These are phyloP conservation scores for Xerocomus potaroensis DNA, from an alignment of 768 basidiomycete genomes.

Conservation along the genomic window DNA sequence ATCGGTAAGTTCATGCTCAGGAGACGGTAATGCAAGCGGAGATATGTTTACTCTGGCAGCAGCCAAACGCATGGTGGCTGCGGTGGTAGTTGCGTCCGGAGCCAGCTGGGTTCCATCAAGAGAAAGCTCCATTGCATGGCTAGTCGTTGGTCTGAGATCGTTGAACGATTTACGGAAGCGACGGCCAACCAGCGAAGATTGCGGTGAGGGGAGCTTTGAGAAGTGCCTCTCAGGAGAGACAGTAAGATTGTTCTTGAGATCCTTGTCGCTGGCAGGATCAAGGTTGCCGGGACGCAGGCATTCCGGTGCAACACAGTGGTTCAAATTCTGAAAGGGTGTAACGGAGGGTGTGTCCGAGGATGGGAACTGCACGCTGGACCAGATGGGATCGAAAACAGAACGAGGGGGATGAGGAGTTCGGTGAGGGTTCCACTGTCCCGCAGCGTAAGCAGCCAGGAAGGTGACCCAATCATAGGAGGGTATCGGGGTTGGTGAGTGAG, in stretches of 20 bases:
- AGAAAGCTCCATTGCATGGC: constrained; percentile 25
- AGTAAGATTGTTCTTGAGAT: constrained; percentile 13
- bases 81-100: constrained; percentile 58
- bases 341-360: constrained; percentile 6
- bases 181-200: constrained; percentile 31
- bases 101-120: constrained; percentile 34
- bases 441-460: constrained; percentile 72
- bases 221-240: constrained; percentile 25
- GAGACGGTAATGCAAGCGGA: constrained; percentile 83
- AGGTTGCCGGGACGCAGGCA: constrained; percentile 5
- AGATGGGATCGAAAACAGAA: constrained; percentile 22
- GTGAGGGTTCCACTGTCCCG: constrained; percentile 78
- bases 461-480: constrained; percentile 61
- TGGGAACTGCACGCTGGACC: constrained; percentile 9
- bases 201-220: constrained; percentile 22
- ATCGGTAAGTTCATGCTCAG: constrained; percentile 88
- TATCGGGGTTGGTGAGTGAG: constrained; percentile 7
- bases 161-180: constrained; percentile 46
- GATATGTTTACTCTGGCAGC: constrained; percentile 78
- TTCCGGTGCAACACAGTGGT: constrained; percentile 10
- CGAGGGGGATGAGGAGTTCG: constrained; percentile 59
- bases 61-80: constrained; percentile 85
- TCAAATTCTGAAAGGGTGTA: constrained; percentile 6
- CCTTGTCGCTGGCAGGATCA: constrained; percentile 17
- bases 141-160: constrained; percentile 35